phyloP scores from a whole-genome alignment of 176 grass and related monocot species.

The Themeda triandra region DNA sequence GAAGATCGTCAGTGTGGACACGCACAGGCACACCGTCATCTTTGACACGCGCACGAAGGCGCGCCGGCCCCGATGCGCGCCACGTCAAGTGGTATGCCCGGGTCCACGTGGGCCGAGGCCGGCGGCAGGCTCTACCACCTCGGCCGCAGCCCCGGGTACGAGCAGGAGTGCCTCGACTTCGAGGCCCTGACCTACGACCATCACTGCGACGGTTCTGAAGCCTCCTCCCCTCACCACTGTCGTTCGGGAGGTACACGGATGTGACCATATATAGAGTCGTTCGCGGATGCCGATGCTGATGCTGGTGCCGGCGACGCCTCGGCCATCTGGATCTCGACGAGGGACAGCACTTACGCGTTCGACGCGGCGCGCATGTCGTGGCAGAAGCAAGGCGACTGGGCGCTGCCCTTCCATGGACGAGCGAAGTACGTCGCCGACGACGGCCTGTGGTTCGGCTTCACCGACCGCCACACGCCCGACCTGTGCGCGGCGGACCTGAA shows the following conservation, averaged over 20 bases:
- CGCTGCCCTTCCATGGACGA: too few relatives aligned
- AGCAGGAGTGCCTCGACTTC: too few relatives aligned
- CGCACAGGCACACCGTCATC: not conserved
- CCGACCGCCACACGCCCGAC: too few relatives aligned
- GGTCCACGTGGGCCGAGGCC: not conserved
- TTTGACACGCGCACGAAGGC: not conserved
- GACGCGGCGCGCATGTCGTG: too few relatives aligned
- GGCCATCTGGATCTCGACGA: too few relatives aligned
- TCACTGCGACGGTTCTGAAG: not conserved
- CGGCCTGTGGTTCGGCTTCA: too few relatives aligned
- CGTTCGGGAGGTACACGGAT: accelerated
- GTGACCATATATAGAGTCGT: accelerated
- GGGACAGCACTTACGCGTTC: too few relatives aligned
- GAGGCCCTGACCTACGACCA: not conserved
- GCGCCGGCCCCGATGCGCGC: not conserved
- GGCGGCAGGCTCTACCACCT: not conserved
- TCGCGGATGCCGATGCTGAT: too few relatives aligned
- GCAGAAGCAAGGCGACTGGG: too few relatives aligned
- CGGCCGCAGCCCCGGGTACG: not conserved
- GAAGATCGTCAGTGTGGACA: not conserved
- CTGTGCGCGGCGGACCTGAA: too few relatives aligned
- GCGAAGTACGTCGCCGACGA: too few relatives aligned
- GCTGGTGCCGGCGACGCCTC: too few relatives aligned
- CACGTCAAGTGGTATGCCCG: not conserved
- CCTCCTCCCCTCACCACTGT: not conserved